Base-by-base conservation (phyloP, 768 basidiomycete genomes). In the Leccinum sublutescens region DNA sequence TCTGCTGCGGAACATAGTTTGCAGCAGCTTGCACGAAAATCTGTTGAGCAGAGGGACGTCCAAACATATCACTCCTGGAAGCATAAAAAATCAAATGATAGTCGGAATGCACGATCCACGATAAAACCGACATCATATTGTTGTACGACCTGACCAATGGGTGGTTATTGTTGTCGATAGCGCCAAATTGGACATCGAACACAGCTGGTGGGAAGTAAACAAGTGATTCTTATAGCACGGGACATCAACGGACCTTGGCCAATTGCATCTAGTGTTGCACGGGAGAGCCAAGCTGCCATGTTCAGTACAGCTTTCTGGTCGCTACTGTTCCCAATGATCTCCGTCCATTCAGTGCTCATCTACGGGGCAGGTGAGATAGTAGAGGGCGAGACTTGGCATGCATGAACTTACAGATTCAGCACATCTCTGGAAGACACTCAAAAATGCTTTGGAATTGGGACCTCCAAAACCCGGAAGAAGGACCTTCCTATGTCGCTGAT, bases 401-500 rank as follows among this genome's bases (percentile, higher is more conserved):
- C 17, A 10, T 17, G 33, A 21, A n/a, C 66, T 29, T 40, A 74
- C 73, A 27, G 65, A 59, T 55, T 66, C 65, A 1, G 66, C 74
- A n/a, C 64, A 78, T 58, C 72, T 73, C 40, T 70, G 75, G 70
- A 85, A 85, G 50, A 83, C 71, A 23, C 76, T 71, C 8, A 84
- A 73, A 57, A 81, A 83, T 1, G 82, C 75, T 56, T 77, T 83
- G 33, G 78, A 76, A 61, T 84, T 80, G 0, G 78, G 77, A 6
- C 63, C 31, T 38, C 84, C 82, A 58, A 85, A 85, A 2, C 81
- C 84, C 2, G 83, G 84, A 52, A 82, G 74, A 76, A 85, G 79
- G 21, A 82, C 75, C 63, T 76, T 83, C 58, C 81, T 71, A 54
- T 85, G 83, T 50, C 85, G 77, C 64, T 74, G 81, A 61, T 85